Evolutionary conservation across 352 stramenopile species (phyloP), one percentile per base, ranked within the genome.

Genomic region (Phytopythium helicoides): DNA sequence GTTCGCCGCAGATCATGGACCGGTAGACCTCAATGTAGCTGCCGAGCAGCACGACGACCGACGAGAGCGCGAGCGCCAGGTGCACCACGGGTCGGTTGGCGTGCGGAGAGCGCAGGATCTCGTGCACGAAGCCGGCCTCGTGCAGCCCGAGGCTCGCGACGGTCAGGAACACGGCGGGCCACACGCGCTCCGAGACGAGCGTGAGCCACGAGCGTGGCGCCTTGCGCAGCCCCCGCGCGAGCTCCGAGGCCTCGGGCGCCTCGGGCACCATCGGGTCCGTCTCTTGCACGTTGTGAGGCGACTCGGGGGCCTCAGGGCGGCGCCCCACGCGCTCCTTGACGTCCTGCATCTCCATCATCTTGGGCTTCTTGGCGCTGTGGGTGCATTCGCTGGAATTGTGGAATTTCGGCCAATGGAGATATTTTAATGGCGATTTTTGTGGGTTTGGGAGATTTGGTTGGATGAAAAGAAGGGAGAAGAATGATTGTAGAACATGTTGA

Each of bases 1-100:
- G 77, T 37, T 91, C 81, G 45, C 76, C 70, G 37, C 68, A 47
- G 19, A 83, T 54, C 54, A 87, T 56, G 31, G 68, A 69, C 18
- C 81, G 75, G 51, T 91, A 91, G 19, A 88, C 52, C 59, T 91
- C 81, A 38, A 91, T 86, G 66, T 91, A 91, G 51, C 58, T 59
- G 1, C 69, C 76, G 42, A 92, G 79, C 36, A 81, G 56, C 38
- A 81, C 66, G 33, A 89, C 53, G 5, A 87, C 47, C 36, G 77
- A 76, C 37, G 60, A 71, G 52, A 67, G 77, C 18, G 71, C 58
- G 41, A 90, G 73, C 44, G 73, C 72, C 31, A 83, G 51, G 28
- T 77, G 69, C 42, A 90, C 68, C 31, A 81, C 83, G 39, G 18
- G 51, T 38, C 81, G 77, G 47, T 74, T 72, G 18, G 73, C 81